Evolutionary conservation across 345 rosid genomes (phyloP).

Genomic region (Gossypium anomalum): DNA sequence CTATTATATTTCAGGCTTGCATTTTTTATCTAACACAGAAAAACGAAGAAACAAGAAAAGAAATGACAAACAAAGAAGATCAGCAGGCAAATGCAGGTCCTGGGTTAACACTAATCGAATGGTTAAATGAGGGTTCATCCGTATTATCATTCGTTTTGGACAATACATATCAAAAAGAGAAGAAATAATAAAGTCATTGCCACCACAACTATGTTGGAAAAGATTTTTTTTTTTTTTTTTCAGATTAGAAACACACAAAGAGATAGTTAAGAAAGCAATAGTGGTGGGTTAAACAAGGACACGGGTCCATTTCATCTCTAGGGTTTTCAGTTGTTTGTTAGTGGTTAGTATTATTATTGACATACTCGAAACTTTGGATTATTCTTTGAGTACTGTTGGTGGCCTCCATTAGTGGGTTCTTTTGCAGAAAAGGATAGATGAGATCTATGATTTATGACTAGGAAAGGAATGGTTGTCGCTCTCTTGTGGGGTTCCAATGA

Average conservation of each 20-base stretch:
- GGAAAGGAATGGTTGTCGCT: conserved; percentile 25
- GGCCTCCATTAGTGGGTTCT: conserved; percentile 25
- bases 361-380: conserved; percentile 21
- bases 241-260: conserved; percentile 14
- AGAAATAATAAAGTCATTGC: conserved; percentile 11
- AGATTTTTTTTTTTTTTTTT: background rate
- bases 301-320: conserved; percentile 27
- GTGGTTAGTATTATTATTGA: conserved; percentile 10
- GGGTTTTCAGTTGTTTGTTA: conserved; percentile 35
- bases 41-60: background rate
- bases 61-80: conserved; percentile 14
- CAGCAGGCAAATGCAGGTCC: conserved; percentile 12
- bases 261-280: background rate
- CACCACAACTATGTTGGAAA: background rate
- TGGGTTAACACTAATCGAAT: conserved; percentile 15
- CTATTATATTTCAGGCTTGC: conserved; percentile 28
- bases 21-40: conserved; percentile 30
- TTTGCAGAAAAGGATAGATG: conserved; percentile 18
- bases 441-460: conserved; percentile 22
- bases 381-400: conserved; percentile 16
- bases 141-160: conserved; percentile 15
- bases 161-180: background rate
- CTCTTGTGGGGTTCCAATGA: conserved; percentile 9
- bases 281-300: conserved; percentile 12
- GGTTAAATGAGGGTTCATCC: conserved; percentile 18